Percentiles rank a stretch among this genome's conserved stretches.
Conservation (phyloP, 306 rosid species). For the Citrullus colocynthis region DNA sequence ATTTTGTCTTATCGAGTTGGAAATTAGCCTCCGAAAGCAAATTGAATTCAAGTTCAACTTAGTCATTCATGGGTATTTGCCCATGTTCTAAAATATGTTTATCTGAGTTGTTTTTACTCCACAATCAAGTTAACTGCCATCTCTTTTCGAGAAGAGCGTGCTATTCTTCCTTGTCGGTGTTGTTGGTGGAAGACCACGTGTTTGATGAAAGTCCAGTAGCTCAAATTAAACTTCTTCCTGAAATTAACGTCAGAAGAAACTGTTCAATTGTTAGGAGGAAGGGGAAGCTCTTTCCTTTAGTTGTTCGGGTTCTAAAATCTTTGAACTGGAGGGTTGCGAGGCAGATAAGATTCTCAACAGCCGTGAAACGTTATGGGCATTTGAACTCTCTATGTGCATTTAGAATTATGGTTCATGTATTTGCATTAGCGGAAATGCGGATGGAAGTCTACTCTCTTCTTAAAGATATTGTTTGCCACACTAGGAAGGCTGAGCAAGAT, state of each 20-base stretch:
- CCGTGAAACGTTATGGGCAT: constrained; percentile 31
- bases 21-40: not conserved
- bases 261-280: not conserved
- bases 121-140: not conserved
- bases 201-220: constrained; percentile 31
- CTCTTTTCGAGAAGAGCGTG: constrained; percentile 21
- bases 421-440: constrained; percentile 36
- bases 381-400: constrained; percentile 30
- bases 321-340: constrained; percentile 37
- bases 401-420: constrained; percentile 34
- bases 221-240: constrained; percentile 4
- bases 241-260: not conserved
- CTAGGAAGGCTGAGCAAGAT: constrained; percentile 18
- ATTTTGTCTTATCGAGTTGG: not conserved
- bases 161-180: constrained; percentile 24
- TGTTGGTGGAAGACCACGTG: constrained; percentile 26
- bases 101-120: not conserved
- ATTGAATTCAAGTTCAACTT: not conserved
- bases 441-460: constrained; percentile 42
- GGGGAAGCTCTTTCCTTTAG: constrained; percentile 17
- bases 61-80: constrained; percentile 26
- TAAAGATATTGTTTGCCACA: constrained; percentile 33
- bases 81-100: constrained; percentile 23
- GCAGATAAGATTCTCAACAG: constrained; percentile 25
- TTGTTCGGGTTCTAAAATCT: constrained; percentile 36